Evolutionary conservation across 2,329 filamentous ascomycete genomes (phyloP).

Genomic region (Cladorrhinum sp.): DNA sequence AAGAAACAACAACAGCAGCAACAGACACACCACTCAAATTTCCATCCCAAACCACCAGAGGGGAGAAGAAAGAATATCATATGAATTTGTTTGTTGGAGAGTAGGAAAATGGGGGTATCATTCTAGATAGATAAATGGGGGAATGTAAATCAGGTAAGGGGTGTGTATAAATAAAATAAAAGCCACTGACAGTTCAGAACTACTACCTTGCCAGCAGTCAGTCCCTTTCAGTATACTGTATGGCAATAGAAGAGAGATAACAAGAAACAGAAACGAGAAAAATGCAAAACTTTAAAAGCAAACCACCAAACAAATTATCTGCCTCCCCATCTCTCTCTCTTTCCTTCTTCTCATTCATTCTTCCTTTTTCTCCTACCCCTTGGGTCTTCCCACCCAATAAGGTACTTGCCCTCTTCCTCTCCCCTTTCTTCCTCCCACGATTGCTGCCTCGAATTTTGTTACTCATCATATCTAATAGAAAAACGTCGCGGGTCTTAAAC

Average conservation of each 20-base stretch:
- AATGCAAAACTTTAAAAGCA: background rate
- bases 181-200: too few species aligned
- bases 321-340: too few species aligned
- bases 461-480: slow-evolving; percentile 17
- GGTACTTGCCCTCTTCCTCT: background rate
- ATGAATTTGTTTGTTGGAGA: background rate
- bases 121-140: slow-evolving; percentile 23
- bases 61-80: background rate
- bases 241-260: background rate
- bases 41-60: background rate
- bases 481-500: background rate
- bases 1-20: too few species aligned
- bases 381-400: background rate
- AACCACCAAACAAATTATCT: too few species aligned
- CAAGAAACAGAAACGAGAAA: background rate
- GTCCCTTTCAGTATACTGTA: too few species aligned
- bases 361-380: background rate
- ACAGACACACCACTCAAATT: too few species aligned
- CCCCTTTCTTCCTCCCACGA: background rate
- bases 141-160: too few species aligned
- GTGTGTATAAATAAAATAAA: too few species aligned
- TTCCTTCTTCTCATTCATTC: background rate
- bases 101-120: slow-evolving; percentile 25
- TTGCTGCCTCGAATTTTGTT: background rate
- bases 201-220: too few species aligned